Percentiles rank a stretch among this genome's conserved stretches.
These are phyloP conservation scores for Thermothielavioides terrestris DNA, from an alignment of 495 filamentous ascomycete species.

Conservation along the genomic window DNA sequence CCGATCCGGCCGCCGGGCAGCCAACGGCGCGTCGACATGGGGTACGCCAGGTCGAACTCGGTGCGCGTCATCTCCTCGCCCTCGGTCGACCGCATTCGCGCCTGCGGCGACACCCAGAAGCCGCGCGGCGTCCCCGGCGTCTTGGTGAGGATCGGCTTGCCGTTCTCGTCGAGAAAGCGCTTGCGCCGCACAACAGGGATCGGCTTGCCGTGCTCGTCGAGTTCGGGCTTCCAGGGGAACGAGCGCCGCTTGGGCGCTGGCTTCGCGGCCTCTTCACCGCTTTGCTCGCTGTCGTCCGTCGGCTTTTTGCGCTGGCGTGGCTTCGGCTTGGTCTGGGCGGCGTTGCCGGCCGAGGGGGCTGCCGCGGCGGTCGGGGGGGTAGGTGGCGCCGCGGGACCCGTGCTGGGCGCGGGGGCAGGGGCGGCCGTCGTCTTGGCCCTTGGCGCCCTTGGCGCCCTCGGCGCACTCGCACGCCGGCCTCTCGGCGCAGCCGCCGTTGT, in stretches of 20 bases:
- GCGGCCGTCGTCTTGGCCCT: no score
- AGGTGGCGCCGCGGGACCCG: no score
- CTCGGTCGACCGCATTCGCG: not conserved
- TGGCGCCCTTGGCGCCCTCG: no score
- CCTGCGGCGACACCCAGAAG: not conserved
- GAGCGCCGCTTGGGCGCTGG: not conserved
- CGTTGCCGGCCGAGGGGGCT: no score
- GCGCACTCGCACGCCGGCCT: not conserved
- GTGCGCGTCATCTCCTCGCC: conserved; percentile 1
- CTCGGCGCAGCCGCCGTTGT: not conserved
- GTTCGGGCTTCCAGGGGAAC: not conserved
- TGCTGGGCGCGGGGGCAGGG: not conserved
- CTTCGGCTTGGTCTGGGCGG: not conserved
- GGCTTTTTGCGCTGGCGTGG: not conserved
- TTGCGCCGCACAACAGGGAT: not conserved
- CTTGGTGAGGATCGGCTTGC: not conserved
- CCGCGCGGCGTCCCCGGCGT: not conserved
- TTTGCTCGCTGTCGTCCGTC: not conserved
- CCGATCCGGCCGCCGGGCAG: not conserved
- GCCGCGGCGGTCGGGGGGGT: no score
- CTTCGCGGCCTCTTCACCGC: not conserved
- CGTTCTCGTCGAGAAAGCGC: not conserved
- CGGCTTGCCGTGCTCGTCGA: not conserved
- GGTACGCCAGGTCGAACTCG: not conserved
- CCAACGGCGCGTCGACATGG: not conserved